Evolutionary conservation across 176 grass and related monocot species (phyloP).

Genomic region (Elaeis guineensis): DNA sequence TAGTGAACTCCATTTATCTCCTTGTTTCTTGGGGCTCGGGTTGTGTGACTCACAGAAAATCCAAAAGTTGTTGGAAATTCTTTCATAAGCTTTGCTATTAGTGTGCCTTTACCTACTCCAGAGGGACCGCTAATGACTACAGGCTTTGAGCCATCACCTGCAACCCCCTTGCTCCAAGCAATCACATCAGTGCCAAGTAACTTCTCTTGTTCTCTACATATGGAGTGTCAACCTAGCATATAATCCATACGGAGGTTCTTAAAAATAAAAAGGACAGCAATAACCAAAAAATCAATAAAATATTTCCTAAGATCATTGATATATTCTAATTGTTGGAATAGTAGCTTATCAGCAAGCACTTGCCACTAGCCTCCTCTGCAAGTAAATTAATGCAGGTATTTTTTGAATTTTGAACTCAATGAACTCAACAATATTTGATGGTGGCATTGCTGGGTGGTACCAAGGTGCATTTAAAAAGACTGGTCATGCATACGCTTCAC

Average conservation of each 20-base stretch:
- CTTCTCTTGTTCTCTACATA: constrained; percentile 62
- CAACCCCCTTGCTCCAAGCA: constrained; percentile 73
- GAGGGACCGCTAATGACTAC: constrained; percentile 92
- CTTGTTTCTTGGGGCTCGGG: constrained; percentile 73
- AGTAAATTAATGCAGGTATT: too few species aligned
- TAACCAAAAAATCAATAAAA: too few species aligned
- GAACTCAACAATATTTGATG: too few species aligned
- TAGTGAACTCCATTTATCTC: constrained; percentile 93
- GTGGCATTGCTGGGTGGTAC: too few species aligned
- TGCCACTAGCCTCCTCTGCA: too few species aligned
- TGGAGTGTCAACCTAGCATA: constrained; percentile 57
- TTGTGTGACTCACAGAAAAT: constrained; percentile 98
- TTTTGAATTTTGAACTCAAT: too few species aligned
- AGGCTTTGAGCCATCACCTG: constrained; percentile 56
- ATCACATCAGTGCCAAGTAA: constrained; percentile 60
- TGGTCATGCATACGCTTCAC: too few species aligned
- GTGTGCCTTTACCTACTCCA: constrained; percentile 94
- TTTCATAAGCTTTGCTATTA: constrained; percentile 91
- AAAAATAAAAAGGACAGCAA: too few species aligned
- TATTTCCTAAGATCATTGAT: too few species aligned
- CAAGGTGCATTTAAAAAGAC: too few species aligned
- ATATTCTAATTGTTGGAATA: too few species aligned
- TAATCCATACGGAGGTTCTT: background rate
- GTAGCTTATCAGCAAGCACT: too few species aligned
- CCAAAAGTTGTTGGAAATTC: constrained; percentile 86